Percentiles rank a stretch among this genome's conserved stretches.
phyloP scores from a whole-genome alignment of 2,329 filamentous ascomycete species.

The Pseudogymnoascus sp. region DNA sequence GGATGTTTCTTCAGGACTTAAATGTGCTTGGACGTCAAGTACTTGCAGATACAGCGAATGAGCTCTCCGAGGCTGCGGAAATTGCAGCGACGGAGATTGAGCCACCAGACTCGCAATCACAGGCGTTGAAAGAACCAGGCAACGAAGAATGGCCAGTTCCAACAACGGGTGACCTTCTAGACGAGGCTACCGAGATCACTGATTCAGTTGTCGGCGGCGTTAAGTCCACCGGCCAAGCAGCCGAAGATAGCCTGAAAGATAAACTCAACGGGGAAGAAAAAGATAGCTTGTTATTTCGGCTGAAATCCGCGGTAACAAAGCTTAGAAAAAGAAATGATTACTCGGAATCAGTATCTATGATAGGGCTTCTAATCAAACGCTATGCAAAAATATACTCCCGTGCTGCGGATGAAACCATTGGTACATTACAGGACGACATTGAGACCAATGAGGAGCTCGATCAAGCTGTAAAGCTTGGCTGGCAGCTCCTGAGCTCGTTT shows the following conservation, averaged over 20 bases:
- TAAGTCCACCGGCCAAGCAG: constrained; percentile 45
- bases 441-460: constrained; percentile 67
- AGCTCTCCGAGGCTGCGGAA: constrained; percentile 66
- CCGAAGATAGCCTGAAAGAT: constrained; percentile 61
- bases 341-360: constrained; percentile 71
- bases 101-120: constrained; percentile 53
- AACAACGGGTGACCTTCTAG: constrained; percentile 54
- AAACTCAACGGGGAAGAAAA: constrained; percentile 66
- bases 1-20: constrained; percentile 74
- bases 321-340: constrained; percentile 74
- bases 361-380: constrained; percentile 65
- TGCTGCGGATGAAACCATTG: constrained; percentile 57
- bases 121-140: constrained; percentile 42
- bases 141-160: constrained; percentile 40
- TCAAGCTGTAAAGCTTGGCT: constrained; percentile 68
- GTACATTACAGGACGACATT: constrained; percentile 60
- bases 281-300: constrained; percentile 60
- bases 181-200: constrained; percentile 45
- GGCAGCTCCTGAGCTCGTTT: constrained; percentile 71
- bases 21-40: constrained; percentile 72
- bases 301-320: constrained; percentile 68
- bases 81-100: constrained; percentile 65
- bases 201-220: constrained; percentile 31
- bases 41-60: constrained; percentile 76
- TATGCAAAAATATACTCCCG: constrained; percentile 73